Percentiles rank a stretch among this genome's conserved stretches.
Evolutionary conservation across 2,329 filamentous ascomycete species (phyloP).

Genomic region (Colletotrichum costaricense): DNA sequence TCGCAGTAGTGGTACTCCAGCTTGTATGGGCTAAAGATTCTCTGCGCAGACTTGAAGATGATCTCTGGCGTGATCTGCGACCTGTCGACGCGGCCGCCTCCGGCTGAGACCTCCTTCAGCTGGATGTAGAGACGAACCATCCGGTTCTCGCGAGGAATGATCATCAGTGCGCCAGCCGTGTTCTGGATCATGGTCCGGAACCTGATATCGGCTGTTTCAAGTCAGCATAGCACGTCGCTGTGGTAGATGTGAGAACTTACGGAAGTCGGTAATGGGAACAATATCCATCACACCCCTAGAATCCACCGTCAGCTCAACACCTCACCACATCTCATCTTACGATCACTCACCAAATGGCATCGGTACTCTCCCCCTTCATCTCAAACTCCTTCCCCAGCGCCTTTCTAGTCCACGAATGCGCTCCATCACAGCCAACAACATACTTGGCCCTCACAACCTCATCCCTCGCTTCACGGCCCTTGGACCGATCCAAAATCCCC

Average conservation of each 20-base stretch:
- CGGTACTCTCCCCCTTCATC: constrained; percentile 65
- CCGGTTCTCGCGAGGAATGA: constrained; percentile 72
- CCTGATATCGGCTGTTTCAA: constrained; percentile 58
- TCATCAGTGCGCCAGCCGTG: constrained; percentile 68
- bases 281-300: constrained; percentile 51
- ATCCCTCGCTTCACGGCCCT: constrained; percentile 45
- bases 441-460: constrained; percentile 69
- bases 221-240: neutral
- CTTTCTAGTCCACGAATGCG: constrained; percentile 73
- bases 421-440: constrained; percentile 76
- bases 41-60: constrained; percentile 71
- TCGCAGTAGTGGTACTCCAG: constrained; percentile 71
- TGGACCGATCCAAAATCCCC: constrained; percentile 37
- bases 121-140: constrained; percentile 75
- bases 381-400: constrained; percentile 61
- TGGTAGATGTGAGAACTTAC: neutral
- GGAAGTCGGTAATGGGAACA: constrained; percentile 60
- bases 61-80: constrained; percentile 71
- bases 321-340: neutral
- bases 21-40: constrained; percentile 73
- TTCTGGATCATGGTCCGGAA: constrained; percentile 70
- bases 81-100: constrained; percentile 58
- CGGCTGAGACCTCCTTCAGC: constrained; percentile 53
- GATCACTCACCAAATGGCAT: constrained; percentile 53
- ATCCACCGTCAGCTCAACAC: neutral